Base-by-base conservation (phyloP, 202 grass and related monocot genomes). In the Saccharum hybrid region DNA sequence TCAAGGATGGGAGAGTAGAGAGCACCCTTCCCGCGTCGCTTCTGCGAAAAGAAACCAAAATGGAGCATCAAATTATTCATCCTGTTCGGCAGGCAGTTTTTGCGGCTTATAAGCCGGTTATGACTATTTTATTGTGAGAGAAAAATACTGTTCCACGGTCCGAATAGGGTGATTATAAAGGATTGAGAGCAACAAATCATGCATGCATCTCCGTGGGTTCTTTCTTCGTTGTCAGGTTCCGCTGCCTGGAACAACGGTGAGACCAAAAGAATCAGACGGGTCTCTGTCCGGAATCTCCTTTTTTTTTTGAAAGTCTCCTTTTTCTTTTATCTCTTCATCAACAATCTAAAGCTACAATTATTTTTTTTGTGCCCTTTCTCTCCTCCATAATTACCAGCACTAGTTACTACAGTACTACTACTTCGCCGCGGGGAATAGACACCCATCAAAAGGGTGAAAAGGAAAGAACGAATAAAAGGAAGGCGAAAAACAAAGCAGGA, bases 291-390 rank as follows among this genome's bases (percentile, higher is more conserved):
- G 57, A 81, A 42, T 81, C 76, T 79, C 37, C n/a, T 43, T 52
- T 88, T 49, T 28, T 28, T 19, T 48, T n/a, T n/a, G n/a, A n/a
- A n/a, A n/a, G n/a, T n/a, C n/a, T n/a, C n/a, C n/a, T 43, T 52
- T 88, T 49, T 30, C 37, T 19, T n/a, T 33, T 26, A 19, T 61
- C 63, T 75, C 37, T 60, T 66, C 64, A 30, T 7, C 16, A 26
- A 49, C 42, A 16, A 72, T 33, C 72, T 82, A 90, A 74, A 28
- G 52, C 80, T 90, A 80, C 49, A 83, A 19, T 11, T 81, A 26
- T 26, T 90, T 86, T 79, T n/a, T 82, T 81, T 13, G 15, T 57
- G 21, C 45, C 4, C n/a, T 62, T 46, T 72, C 31, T 48, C 77
- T 67, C 19, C 80, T 66, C 65, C 14, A 18, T 72, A 66, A 68